Percentiles rank a stretch among this genome's conserved stretches.
Evolutionary conservation across 2,329 filamentous ascomycete genomes (phyloP).

Genomic region (Colletotrichum theobromicola): DNA sequence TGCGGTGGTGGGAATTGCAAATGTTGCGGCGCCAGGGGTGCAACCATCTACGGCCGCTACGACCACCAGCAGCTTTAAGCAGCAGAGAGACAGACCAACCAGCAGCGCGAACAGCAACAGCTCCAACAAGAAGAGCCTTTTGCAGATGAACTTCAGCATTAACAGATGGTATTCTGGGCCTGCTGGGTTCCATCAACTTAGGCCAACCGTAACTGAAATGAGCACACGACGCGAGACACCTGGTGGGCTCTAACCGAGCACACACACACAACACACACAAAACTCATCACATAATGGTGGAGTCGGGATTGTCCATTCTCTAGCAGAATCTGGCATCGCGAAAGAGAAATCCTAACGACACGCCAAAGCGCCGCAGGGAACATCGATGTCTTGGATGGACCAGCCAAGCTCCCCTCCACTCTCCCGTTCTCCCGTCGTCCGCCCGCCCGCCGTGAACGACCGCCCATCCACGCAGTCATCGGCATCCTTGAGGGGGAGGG

Average conservation of each 20-base stretch:
- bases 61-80: not conserved
- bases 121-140: not conserved
- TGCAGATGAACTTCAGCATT: not conserved
- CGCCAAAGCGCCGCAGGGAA: not conserved
- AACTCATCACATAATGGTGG: not conserved
- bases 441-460: not conserved
- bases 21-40: not conserved
- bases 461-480: not conserved
- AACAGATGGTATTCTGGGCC: not conserved
- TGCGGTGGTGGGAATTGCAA: not conserved
- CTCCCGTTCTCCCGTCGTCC: not conserved
- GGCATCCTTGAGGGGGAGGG: not conserved
- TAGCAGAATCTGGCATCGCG: not conserved
- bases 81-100: not conserved
- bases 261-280: too few species aligned
- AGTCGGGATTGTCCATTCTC: not conserved
- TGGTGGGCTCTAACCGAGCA: not conserved
- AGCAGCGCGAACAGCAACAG: not conserved
- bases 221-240: not conserved
- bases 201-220: not conserved
- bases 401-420: not conserved
- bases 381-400: not conserved
- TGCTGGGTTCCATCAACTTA: not conserved
- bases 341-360: not conserved
- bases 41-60: not conserved